phyloP scores from a whole-genome alignment of 306 rosid species.

The Delonix regia region DNA sequence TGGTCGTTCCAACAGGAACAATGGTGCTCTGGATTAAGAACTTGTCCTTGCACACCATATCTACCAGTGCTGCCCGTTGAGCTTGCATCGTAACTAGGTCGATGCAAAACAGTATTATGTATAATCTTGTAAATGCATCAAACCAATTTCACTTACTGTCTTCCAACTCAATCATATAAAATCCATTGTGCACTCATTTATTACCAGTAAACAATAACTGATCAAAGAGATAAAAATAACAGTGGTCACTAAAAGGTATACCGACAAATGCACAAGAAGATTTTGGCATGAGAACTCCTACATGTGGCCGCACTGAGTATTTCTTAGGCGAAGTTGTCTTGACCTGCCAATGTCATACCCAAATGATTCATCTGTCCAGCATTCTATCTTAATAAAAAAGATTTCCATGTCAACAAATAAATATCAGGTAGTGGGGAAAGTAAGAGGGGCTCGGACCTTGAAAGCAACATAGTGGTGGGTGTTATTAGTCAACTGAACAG shows the following conservation, averaged over 20 bases:
- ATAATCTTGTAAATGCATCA: slow-evolving; percentile 25
- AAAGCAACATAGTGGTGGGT: slow-evolving; percentile 76
- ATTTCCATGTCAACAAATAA: not conserved
- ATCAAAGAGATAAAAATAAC: not conserved
- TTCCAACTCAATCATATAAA: slow-evolving; percentile 16
- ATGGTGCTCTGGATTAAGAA: slow-evolving; percentile 83
- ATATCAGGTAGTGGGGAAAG: not conserved
- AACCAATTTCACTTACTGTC: not conserved
- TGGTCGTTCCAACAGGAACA: slow-evolving; percentile 64
- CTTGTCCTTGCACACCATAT: slow-evolving; percentile 85
- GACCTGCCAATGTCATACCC: slow-evolving; percentile 57
- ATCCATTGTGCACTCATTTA: slow-evolving; percentile 7
- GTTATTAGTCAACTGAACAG: slow-evolving; percentile 64
- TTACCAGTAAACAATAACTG: not conserved
- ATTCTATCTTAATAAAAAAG: not conserved
- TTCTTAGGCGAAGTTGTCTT: slow-evolving; percentile 94
- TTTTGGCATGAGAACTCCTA: slow-evolving; percentile 75
- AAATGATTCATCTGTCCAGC: slow-evolving; percentile 16
- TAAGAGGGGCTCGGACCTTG: slow-evolving; percentile 59
- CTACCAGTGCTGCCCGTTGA: slow-evolving; percentile 54
- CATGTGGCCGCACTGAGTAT: slow-evolving; percentile 90
- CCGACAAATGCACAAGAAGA: slow-evolving; percentile 74
- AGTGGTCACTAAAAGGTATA: slow-evolving; percentile 36
- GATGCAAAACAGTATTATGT: slow-evolving; percentile 31
- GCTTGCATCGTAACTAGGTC: slow-evolving; percentile 86